Conservation (phyloP, 768 basidiomycete genomes). For the Mycena venus region DNA sequence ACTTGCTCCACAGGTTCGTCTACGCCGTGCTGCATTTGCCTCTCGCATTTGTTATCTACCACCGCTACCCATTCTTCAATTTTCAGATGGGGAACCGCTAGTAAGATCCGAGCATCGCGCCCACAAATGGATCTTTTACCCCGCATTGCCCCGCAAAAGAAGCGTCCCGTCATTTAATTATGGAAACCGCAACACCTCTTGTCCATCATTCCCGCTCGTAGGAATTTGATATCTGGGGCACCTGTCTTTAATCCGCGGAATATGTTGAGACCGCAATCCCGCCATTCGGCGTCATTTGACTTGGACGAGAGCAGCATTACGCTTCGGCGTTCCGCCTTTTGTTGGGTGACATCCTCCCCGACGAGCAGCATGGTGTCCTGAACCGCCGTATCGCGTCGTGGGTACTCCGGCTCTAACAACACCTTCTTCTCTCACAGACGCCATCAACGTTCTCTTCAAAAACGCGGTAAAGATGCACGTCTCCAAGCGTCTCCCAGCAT, state of each 20-base stretch:
- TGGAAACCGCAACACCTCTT: constrained; percentile 22
- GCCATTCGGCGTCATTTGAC: constrained; percentile 12
- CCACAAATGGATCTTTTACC: constrained; percentile 25
- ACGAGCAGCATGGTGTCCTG: neutral
- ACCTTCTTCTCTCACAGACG: constrained; percentile 31
- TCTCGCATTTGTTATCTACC: no score
- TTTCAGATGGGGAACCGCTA: neutral
- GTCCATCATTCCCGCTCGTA: neutral
- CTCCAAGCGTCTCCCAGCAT: constrained; percentile 10
- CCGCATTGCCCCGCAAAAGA: constrained; percentile 35
- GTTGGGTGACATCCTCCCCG: neutral
- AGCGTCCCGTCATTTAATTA: constrained; percentile 4
- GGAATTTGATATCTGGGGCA: constrained; percentile 19
- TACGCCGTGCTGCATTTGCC: neutral
- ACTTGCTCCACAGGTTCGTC: neutral
- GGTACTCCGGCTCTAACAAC: constrained; percentile 19
- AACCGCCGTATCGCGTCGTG: constrained; percentile 13
- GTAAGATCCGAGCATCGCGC: constrained; percentile 10
- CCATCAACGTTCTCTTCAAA: constrained; percentile 9
- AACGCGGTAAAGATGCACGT: constrained; percentile 19
- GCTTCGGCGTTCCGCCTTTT: neutral
- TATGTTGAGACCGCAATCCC: constrained; percentile 4
- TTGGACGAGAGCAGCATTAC: neutral
- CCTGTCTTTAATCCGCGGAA: constrained; percentile 16
- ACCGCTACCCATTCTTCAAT: no score